These are phyloP conservation scores for Ploettnerulaceae sp. DNA, from an alignment of 2,329 filamentous ascomycete genomes.

Conservation along the genomic window DNA sequence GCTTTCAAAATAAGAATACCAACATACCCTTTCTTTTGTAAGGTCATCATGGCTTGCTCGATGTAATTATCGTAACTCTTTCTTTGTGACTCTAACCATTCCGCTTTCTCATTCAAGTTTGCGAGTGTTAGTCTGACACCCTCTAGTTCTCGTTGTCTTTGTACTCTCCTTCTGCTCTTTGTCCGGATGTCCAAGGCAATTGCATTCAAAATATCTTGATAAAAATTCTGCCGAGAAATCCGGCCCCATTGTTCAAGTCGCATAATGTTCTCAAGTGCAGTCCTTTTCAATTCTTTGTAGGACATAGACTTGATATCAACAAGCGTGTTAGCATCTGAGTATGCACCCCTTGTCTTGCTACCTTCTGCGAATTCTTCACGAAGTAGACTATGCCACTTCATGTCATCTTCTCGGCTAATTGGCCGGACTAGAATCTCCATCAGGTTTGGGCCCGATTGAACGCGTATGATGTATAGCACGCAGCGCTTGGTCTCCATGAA, in stretches of 20 bases:
- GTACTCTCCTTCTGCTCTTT: slow-evolving; percentile 88
- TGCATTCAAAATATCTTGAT: slow-evolving; percentile 96
- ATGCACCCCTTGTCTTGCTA: slow-evolving; percentile 72
- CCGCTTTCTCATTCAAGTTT: slow-evolving; percentile 79
- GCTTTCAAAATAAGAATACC: background rate
- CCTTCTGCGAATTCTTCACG: slow-evolving; percentile 72
- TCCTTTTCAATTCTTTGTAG: slow-evolving; percentile 89
- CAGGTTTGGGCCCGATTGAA: slow-evolving; percentile 88
- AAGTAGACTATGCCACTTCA: slow-evolving; percentile 78
- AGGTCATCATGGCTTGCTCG: slow-evolving; percentile 93
- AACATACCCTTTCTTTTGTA: slow-evolving; percentile 86
- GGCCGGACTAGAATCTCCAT: slow-evolving; percentile 93
- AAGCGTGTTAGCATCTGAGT: slow-evolving; percentile 77
- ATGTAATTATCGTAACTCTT: slow-evolving; percentile 99
- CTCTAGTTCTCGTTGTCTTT: slow-evolving; percentile 87
- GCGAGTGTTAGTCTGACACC: slow-evolving; percentile 69
- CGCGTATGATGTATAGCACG: slow-evolving; percentile 93
- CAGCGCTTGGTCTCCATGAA: slow-evolving; percentile 99
- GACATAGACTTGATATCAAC: slow-evolving; percentile 85
- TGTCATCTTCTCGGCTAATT: slow-evolving; percentile 80
- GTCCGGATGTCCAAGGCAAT: slow-evolving; percentile 96
- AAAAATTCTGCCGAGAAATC: slow-evolving; percentile 81
- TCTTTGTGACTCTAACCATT: slow-evolving; percentile 88
- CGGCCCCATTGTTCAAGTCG: slow-evolving; percentile 80
- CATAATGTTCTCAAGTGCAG: slow-evolving; percentile 90